Evolutionary conservation across 179 eudicot species (phyloP).

Genomic region (Silene noctiflora): DNA sequence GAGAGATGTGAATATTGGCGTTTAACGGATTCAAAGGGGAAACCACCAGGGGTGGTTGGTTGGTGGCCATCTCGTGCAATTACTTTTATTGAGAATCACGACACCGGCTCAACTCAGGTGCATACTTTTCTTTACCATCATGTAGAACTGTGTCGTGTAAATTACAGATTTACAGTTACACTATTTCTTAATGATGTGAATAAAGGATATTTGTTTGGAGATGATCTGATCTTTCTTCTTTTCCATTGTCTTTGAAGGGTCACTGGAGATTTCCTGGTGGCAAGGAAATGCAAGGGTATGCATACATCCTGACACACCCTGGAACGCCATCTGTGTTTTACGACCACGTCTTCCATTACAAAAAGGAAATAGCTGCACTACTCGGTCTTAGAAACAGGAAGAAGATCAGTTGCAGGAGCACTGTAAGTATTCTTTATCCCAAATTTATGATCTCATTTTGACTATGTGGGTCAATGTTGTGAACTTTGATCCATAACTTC

Average conservation of each 20-base stretch:
- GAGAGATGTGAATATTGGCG: slow-evolving; percentile 98
- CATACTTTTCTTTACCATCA: background rate
- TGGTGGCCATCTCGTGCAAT: slow-evolving; percentile 99
- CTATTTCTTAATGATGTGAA: no score
- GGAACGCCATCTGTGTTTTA: slow-evolving; percentile 97
- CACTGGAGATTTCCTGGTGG: slow-evolving; percentile 99
- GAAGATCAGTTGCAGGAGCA: slow-evolving; percentile 78
- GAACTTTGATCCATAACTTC: no score
- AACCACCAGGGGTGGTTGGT: slow-evolving; percentile 97
- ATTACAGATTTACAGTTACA: no score
- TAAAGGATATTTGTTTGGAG: background rate
- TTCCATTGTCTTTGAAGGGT: slow-evolving; percentile 48
- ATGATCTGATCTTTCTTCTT: background rate
- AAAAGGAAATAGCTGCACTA: slow-evolving; percentile 54
- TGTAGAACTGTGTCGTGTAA: no score
- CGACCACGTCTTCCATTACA: slow-evolving; percentile 70
- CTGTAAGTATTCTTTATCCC: slow-evolving; percentile 44
- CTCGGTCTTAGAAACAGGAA: slow-evolving; percentile 73
- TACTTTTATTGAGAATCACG: slow-evolving; percentile 98
- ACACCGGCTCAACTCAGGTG: slow-evolving; percentile 99
- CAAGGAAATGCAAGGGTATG: slow-evolving; percentile 99
- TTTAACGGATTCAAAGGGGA: slow-evolving; percentile 75
- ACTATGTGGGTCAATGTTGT: background rate
- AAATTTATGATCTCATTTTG: background rate
- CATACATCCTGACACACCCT: slow-evolving; percentile 95